Conservation (phyloP, 2,329 filamentous ascomycete genomes). For the Colletotrichum camelliae region DNA sequence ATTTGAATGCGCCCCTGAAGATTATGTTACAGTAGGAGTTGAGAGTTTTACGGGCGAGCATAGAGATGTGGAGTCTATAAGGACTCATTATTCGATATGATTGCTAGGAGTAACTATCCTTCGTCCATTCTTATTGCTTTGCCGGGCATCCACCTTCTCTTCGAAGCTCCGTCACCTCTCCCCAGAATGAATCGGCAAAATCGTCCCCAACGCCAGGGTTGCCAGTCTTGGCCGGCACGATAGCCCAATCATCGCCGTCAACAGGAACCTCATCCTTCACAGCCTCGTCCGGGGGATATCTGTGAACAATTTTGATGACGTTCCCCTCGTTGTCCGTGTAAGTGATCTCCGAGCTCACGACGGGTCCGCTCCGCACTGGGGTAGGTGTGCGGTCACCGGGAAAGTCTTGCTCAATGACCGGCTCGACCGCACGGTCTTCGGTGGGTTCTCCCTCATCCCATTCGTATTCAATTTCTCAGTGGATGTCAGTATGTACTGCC, state of each 20-base stretch:
- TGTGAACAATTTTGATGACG: neutral
- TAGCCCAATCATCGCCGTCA: neutral
- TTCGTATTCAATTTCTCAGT: neutral
- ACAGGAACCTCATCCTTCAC: neutral
- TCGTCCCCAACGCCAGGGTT: neutral
- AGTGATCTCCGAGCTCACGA: neutral
- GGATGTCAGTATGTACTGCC: too few species aligned
- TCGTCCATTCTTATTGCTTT: neutral
- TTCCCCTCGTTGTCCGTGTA: neutral
- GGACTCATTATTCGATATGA: too few species aligned
- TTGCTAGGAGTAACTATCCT: neutral
- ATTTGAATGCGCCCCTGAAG: too few species aligned
- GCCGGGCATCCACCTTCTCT: neutral
- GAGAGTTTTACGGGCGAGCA: too few species aligned
- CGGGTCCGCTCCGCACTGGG: neutral
- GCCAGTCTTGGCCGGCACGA: neutral
- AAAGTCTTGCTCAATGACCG: neutral
- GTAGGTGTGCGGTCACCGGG: neutral
- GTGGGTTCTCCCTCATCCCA: neutral
- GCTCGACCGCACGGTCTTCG: neutral
- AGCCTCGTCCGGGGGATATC: neutral
- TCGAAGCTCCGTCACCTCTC: neutral
- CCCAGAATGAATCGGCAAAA: neutral
- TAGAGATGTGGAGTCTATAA: too few species aligned
- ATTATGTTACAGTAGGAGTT: too few species aligned